Percentiles rank a stretch among this genome's conserved stretches.
phyloP scores from a whole-genome alignment of 441 rosid species.

The Adansonia rubrostipa region DNA sequence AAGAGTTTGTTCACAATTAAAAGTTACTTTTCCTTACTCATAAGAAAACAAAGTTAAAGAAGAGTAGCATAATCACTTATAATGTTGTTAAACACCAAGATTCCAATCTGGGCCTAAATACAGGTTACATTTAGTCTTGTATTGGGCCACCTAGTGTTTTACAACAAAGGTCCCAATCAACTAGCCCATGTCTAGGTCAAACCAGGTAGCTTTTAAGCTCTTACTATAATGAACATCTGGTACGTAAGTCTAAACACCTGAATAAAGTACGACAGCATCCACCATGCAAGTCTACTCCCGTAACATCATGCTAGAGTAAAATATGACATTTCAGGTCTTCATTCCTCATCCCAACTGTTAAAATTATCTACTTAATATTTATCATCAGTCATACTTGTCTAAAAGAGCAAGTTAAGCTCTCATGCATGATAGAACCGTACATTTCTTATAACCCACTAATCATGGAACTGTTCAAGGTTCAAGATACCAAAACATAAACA shows the following conservation, averaged over 20 bases:
- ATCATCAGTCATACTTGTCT: not conserved
- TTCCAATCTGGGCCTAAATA: not conserved
- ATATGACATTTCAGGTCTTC: not conserved
- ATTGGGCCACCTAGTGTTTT: not conserved
- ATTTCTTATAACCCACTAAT: not conserved
- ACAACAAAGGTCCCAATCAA: not conserved
- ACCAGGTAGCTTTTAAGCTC: not conserved
- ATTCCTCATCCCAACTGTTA: not conserved
- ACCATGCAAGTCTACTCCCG: not conserved
- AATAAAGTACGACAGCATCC: not conserved
- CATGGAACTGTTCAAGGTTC: not conserved
- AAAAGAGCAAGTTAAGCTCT: not conserved
- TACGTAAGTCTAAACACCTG: not conserved
- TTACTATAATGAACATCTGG: no score
- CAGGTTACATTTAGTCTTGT: not conserved
- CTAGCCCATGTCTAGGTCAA: constrained; percentile 3
- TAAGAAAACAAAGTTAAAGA: not conserved
- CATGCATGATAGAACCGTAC: not conserved
- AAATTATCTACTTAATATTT: not conserved
- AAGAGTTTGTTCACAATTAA: not conserved
- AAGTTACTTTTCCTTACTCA: not conserved
- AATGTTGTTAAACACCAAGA: not conserved
- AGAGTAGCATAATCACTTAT: not conserved
- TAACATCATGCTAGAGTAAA: not conserved
- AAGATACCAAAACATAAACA: constrained; percentile 3